Percentiles rank a stretch among this genome's conserved stretches.
These are phyloP conservation scores for Epichloe hybrida DNA, from an alignment of 2,329 filamentous ascomycete species.

Conservation along the genomic window DNA sequence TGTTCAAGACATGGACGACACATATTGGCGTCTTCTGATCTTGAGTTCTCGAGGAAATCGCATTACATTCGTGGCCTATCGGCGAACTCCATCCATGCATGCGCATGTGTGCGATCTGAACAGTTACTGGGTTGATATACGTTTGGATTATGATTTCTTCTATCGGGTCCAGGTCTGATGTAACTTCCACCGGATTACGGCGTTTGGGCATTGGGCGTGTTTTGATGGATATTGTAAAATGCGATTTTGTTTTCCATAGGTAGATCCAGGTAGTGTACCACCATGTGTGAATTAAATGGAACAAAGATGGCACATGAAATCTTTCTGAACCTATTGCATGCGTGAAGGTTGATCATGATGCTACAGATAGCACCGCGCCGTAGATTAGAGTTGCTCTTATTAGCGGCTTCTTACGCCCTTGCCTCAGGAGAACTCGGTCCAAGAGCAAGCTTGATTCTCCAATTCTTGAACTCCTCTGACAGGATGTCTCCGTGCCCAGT, in stretches of 20 bases:
- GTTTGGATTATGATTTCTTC: constrained; percentile 1
- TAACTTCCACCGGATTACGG: constrained; percentile 2
- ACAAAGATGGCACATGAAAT: not conserved
- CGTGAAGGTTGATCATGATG: not conserved
- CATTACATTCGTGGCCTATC: not conserved
- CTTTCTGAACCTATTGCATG: not conserved
- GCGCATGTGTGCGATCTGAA: not conserved
- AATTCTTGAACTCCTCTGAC: constrained; percentile 63
- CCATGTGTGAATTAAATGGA: constrained; percentile 5
- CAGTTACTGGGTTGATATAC: not conserved
- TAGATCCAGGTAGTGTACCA: constrained; percentile 10
- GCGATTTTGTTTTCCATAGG: constrained; percentile 1
- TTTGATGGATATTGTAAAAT: not conserved
- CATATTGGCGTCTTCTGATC: not conserved
- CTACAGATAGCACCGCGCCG: not conserved
- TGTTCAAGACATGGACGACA: constrained; percentile 2
- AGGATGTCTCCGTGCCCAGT: constrained; percentile 64
- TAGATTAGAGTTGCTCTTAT: not conserved
- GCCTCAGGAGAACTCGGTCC: constrained; percentile 10
- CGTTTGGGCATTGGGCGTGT: constrained; percentile 5
- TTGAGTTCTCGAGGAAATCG: not conserved
- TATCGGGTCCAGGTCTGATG: not conserved
- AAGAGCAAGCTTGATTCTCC: constrained; percentile 46
- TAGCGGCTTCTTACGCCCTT: not conserved
- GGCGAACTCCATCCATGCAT: not conserved